phyloP scores from a whole-genome alignment of 257 asterid species.

The Linaria vulgaris region DNA sequence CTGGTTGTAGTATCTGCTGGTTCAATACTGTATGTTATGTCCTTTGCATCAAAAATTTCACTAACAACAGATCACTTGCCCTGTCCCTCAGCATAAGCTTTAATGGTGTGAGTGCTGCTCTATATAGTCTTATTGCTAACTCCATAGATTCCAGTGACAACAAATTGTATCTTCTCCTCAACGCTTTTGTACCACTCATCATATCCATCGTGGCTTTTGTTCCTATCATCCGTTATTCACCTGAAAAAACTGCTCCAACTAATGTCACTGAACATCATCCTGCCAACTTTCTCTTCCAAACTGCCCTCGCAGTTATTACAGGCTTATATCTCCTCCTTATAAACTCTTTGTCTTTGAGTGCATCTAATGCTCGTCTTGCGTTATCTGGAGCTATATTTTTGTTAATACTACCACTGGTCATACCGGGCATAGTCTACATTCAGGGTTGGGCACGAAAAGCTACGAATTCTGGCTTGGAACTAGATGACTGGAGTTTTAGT shows the following conservation, averaged over 20 bases:
- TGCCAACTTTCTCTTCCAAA: constrained; percentile 34
- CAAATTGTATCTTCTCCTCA: constrained; percentile 53
- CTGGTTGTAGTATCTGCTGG: constrained; percentile 73
- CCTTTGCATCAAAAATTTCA: constrained; percentile 54
- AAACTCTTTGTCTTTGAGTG: constrained; percentile 28
- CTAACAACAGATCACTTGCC: constrained; percentile 46
- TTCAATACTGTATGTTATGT: constrained; percentile 70
- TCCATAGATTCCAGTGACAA: constrained; percentile 42
- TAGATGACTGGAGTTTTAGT: constrained; percentile 20
- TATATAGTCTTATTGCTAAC: constrained; percentile 54
- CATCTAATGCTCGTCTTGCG: constrained; percentile 31
- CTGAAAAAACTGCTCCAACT: constrained; percentile 28
- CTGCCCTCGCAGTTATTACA: constrained; percentile 38
- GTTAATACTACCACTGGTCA: constrained; percentile 41
- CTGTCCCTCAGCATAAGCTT: constrained; percentile 58
- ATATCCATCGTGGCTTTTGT: constrained; percentile 32
- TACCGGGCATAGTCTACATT: constrained; percentile 23
- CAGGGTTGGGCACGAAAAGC: constrained; percentile 25
- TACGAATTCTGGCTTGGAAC: constrained; percentile 10
- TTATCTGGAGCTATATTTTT: constrained; percentile 45
- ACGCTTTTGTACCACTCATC: constrained; percentile 50
- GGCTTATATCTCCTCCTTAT: constrained; percentile 59
- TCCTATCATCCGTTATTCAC: constrained; percentile 31
- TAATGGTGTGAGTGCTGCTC: constrained; percentile 62
- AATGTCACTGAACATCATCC: constrained; percentile 28